Base-by-base conservation (phyloP, 306 rosid species). In the Gynostemma pentaphyllum region DNA sequence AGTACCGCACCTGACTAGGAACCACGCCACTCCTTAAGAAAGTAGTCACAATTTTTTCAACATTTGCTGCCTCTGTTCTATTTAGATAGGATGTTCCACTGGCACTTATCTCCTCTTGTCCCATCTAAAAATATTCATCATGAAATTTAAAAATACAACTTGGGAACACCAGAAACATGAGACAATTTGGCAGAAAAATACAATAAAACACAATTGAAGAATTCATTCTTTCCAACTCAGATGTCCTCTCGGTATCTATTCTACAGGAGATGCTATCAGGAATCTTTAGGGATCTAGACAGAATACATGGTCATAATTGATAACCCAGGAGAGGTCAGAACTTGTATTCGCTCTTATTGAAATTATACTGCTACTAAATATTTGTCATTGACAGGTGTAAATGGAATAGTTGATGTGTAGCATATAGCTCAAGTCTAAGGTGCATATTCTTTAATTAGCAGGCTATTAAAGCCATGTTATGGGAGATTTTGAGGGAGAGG, bases 11-110 rank as follows among this genome's bases (percentile, higher is more conserved):
- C 99, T 94, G 99, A 69, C 89, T 84, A 21, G 99, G 99, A 28
- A 94, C 87, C 23, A 94, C 97, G 32, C 99, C 97, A 74, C 99
- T 94, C 80, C 94, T 84, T 62, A 94, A 80, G 86, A 94, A 94
- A 64, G 99, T 94, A 48, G 97, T 94, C 32, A 94, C 99, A 76
- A 94, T 94, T 84, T 94, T 94, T 72, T 94, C 99, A 42, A 94
- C 99, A 69, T 94, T 94, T 66, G 99, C 97, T 70, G 99, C 99
- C 84, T 94, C 99, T 2, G 99, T 94, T 81, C 99, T 86, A 79
- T 94, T 94, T 47, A 94, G 74, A 69, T 94, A 94, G 37, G 99
- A 94, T 53, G 99, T 94, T 62, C 99, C 99, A 10, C 99, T 94
- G 40, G 99, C 97, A 67, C 99, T 94, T 59, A 94, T 94, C 83